Evolutionary conservation across 805 yeast species (phyloP).

Genomic region (Barnettozyma pratensis): DNA sequence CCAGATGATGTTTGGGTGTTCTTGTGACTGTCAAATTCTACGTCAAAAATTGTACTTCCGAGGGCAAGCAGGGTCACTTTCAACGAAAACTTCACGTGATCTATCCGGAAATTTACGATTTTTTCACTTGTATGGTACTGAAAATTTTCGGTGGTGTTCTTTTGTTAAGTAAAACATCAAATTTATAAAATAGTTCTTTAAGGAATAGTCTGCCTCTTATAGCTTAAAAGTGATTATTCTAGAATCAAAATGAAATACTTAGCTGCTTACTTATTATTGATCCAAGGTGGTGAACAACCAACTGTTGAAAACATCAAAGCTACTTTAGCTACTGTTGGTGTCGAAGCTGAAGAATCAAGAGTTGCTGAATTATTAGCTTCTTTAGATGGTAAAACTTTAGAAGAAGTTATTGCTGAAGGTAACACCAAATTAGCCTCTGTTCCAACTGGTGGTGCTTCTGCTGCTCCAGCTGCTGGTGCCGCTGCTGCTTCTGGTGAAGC

Average conservation of each 20-base stretch:
- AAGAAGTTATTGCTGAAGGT: slow-evolving; percentile 77
- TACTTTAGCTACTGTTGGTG: slow-evolving; percentile 70
- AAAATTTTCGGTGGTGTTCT: slow-evolving; percentile 14
- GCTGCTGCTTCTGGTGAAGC: slow-evolving; percentile 50
- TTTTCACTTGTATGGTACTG: slow-evolving; percentile 1
- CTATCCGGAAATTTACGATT: background rate
- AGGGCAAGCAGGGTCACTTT: background rate
- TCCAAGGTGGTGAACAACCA: slow-evolving; percentile 80
- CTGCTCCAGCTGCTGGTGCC: slow-evolving; percentile 51
- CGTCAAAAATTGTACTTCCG: background rate
- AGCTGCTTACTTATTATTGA: slow-evolving; percentile 90
- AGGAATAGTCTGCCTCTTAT: slow-evolving; percentile 74
- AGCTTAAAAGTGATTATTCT: slow-evolving; percentile 83
- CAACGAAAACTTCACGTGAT: slow-evolving; percentile 2
- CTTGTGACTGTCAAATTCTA: slow-evolving; percentile 5
- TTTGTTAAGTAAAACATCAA: background rate
- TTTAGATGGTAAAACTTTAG: slow-evolving; percentile 69
- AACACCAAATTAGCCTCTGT: slow-evolving; percentile 74
- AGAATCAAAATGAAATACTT: slow-evolving; percentile 62
- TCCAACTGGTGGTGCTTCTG: slow-evolving; percentile 80
- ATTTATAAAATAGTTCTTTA: slow-evolving; percentile 20
- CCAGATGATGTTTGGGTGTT: slow-evolving; percentile 8
- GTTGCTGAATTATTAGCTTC: slow-evolving; percentile 65
- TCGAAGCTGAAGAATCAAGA: slow-evolving; percentile 77
- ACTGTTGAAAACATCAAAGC: slow-evolving; percentile 70